Base-by-base conservation (phyloP, 805 yeast species). In the Yarrowia keelungensis region DNA sequence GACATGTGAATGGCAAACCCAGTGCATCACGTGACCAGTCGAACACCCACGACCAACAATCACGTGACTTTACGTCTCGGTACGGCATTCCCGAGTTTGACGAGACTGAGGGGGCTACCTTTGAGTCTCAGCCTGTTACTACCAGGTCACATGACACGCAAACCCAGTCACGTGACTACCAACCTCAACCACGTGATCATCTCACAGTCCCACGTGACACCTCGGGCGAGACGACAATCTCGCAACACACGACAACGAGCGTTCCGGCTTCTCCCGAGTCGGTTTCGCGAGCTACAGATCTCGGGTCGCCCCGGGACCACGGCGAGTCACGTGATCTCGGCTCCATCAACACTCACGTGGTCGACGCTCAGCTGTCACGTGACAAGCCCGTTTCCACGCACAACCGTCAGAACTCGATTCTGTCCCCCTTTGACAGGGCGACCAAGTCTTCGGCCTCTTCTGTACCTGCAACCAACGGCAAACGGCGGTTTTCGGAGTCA, bases 381-480 rank as follows among this genome's bases (percentile, higher is more conserved):
- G 41, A 26, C 19, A 56, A 41, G 38, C 12, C 10, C 3, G 12
- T 10, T 9, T 10, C 39, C 12, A 38, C 64, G 1, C 64, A 56
- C 49, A 56, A 19, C 38, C 64, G 64, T 5, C 64, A 56, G 42
- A 56, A 56, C 64, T 56, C 64, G 16, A 56, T 56, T 5, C 15
- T 56, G 26, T 56, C 64, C 5, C 64, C 64, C 8, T 56, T 42
- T 35, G 45, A 53, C 5, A 7, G 45, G 7, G 19, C 32, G 12
- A 36, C 32, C 19, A 38, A 16, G 16, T 15, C 58, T 26, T 16
- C 42, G 9, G 26, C 56, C 2, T 50, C 43, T 0, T 11, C 43
- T 16, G 58, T 16, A 5, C n/a, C 22, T 5, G 53, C 53, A 8
- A 49, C 42, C 11, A 51, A n/a, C n/a, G 59, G 59, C 2, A 56